Percentiles rank a stretch among this genome's conserved stretches.
Conservation (phyloP, 805 yeast species). For the Pichia nanzhaoensis region DNA sequence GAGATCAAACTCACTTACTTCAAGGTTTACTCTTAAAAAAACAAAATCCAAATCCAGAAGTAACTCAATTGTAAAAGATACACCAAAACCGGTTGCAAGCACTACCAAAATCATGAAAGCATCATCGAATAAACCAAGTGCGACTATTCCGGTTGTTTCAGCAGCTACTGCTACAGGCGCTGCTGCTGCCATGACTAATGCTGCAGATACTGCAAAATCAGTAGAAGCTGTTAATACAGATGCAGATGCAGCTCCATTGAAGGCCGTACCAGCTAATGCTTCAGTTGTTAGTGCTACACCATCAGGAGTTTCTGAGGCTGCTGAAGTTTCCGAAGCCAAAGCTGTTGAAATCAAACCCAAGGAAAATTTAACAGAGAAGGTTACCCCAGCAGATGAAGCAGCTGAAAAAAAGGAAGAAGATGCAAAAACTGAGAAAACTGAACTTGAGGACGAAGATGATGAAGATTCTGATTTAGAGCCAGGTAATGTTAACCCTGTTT, state of each 20-base stretch:
- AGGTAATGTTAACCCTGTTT: constrained; percentile 23
- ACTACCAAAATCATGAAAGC: constrained; percentile 4
- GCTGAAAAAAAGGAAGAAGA: not conserved
- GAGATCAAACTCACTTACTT: constrained; percentile 17
- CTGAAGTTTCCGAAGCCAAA: constrained; percentile 10
- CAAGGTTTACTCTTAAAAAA: constrained; percentile 4
- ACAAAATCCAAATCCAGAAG: constrained; percentile 13
- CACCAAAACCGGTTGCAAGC: constrained; percentile 21
- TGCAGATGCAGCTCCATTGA: not conserved
- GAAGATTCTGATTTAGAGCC: constrained; percentile 22
- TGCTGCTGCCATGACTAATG: constrained; percentile 11
- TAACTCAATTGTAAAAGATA: constrained; percentile 18
- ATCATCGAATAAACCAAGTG: too few relatives aligned
- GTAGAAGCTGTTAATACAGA: not conserved
- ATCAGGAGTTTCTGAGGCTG: constrained; percentile 8
- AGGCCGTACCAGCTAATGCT: not conserved
- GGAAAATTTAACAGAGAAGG: constrained; percentile 5
- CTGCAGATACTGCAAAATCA: constrained; percentile 4
- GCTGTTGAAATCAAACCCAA: constrained; percentile 6
- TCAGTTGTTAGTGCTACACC: constrained; percentile 1
- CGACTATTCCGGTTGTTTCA: too few relatives aligned
- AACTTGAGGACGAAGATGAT: constrained; percentile 6
- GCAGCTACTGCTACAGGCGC: constrained; percentile 16
- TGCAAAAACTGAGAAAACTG: not conserved
- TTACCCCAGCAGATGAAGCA: not conserved